Percentiles rank a stretch among this genome's conserved stretches.
phyloP scores from a whole-genome alignment of 2,329 filamentous ascomycete species.

The Corniculantispora saksenae region DNA sequence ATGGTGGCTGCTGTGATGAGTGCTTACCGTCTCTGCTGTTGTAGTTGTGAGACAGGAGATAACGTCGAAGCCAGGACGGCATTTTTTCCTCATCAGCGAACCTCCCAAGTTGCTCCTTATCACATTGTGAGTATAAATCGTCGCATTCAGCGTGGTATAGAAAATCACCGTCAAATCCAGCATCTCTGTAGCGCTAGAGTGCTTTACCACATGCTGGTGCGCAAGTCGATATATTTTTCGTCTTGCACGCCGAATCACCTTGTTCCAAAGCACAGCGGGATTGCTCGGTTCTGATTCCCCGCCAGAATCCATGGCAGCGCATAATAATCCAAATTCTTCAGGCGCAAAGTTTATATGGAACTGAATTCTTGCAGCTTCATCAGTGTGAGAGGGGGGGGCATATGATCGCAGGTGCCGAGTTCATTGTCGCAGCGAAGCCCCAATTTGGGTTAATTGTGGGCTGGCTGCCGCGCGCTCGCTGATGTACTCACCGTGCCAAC shows the following conservation, averaged over 20 bases:
- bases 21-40: constrained; percentile 52
- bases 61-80: constrained; percentile 66
- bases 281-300: not conserved
- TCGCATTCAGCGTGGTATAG: not conserved
- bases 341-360: too few species aligned
- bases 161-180: too few species aligned
- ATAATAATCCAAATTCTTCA: not conserved
- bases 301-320: not conserved
- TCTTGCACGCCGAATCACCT: not conserved
- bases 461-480: not conserved
- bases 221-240: not conserved
- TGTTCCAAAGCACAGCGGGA: not conserved
- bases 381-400: too few species aligned
- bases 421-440: not conserved
- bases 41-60: constrained; percentile 62
- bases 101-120: constrained; percentile 60
- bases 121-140: not conserved
- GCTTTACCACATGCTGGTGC: not conserved
- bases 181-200: not conserved
- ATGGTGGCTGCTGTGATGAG: not conserved
- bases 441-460: not conserved
- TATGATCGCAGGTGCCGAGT: not conserved
- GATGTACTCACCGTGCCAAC: too few species aligned
- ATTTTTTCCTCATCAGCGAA: constrained; percentile 74
- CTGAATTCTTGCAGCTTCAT: too few species aligned